Evolutionary conservation across 2,329 filamentous ascomycete genomes (phyloP), one percentile per base, ranked within the genome.

Genomic region (Zymoseptoria crescenta): DNA sequence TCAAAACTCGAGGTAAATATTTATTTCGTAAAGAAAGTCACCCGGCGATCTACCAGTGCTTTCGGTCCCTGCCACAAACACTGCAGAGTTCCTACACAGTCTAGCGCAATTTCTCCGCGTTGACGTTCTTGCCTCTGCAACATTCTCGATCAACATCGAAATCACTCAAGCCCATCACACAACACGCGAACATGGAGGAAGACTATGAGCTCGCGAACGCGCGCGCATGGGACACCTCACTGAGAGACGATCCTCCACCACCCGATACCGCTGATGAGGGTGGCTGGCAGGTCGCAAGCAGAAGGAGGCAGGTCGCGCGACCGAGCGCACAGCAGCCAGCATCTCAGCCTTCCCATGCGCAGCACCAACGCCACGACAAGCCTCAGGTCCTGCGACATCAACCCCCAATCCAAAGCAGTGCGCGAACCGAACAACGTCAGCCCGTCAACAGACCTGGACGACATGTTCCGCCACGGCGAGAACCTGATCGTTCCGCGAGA

Each of bases 191-290:
- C 9, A 52, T 52, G 51, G 51, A 45, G 20, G 55, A 58, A 49
- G 62, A 67, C 49, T 65, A 65, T 55, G 66, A 68, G 49, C 24
- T 45, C 10, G 29, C 55, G 4, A 67, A 68, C 30, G 62, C 64
- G 30, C 60, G 56, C 21, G 55, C 57, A n/a, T 68, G 66, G 66
- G 61, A 65, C 30, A 55, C 57, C 27, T 55, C 52, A 19, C 30
- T 28, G 13, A 16, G 54, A 13, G 8, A 52, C 35, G 49, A 52
- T 4, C 16, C 28, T 4, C 56, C 19, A 1, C 16, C 29, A 5
- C 45, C n/a, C 1, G 51, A 45, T 1, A 24, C 16, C 6, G 51
- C 29, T 24, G 16, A 29, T n/a, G 41, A 21, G 1, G 8, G 27
- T 20, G 56, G 50, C 28, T 54, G 56, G 56, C 24, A 59, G 20